Evolutionary conservation across 441 rosid genomes (phyloP).

Genomic region (Croton laevigatus): DNA sequence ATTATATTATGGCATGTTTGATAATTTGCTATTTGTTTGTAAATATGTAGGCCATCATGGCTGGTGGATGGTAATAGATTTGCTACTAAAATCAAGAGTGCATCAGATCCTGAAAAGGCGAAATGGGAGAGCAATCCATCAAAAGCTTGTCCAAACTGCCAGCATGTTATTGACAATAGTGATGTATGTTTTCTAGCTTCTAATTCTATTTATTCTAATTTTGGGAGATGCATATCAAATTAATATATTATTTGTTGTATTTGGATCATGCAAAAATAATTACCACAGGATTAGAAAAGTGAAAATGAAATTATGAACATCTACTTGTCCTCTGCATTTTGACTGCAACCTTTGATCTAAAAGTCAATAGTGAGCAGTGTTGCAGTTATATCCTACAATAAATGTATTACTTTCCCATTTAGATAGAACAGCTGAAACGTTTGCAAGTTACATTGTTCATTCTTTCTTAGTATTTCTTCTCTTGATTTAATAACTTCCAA

Average conservation of each 20-base stretch:
- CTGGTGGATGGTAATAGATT: conserved; percentile 73
- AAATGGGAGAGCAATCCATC: conserved; percentile 81
- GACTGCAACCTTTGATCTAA: background rate
- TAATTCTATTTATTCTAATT: background rate
- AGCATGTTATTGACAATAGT: conserved; percentile 69
- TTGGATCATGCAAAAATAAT: background rate
- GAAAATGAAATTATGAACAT: background rate
- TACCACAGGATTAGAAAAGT: background rate
- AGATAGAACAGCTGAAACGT: background rate
- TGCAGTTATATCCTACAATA: background rate
- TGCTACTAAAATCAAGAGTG: conserved; percentile 85
- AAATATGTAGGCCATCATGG: conserved; percentile 64
- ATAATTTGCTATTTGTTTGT: background rate
- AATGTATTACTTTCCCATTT: background rate
- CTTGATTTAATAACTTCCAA: background rate
- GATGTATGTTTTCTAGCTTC: conserved; percentile 48
- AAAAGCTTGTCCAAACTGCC: conserved; percentile 79
- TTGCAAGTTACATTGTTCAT: background rate
- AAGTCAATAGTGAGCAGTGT: background rate
- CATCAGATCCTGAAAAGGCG: conserved; percentile 48
- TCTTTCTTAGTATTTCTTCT: background rate
- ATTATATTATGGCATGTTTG: background rate
- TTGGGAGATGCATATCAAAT: background rate
- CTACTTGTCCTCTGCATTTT: background rate
- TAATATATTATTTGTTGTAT: background rate